Evolutionary conservation across 331 rosid species (phyloP).

Genomic region (Acacia pycnantha): DNA sequence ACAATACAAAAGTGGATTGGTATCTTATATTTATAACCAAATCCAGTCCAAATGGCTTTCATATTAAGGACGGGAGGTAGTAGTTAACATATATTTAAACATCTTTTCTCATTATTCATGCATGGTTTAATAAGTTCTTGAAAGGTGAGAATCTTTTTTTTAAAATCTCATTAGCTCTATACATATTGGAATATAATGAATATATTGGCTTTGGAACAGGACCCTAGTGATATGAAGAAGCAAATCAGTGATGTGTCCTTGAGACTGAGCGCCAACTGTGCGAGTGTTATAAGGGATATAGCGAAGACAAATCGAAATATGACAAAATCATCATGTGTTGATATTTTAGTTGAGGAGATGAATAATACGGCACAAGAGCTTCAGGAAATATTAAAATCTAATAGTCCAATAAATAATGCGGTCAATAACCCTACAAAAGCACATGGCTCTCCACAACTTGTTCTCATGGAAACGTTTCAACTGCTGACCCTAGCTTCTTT

Average conservation of each 20-base stretch:
- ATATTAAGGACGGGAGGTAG: too few relatives aligned
- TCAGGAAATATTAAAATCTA: constrained; percentile 43
- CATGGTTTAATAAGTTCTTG: background rate
- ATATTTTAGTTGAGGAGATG: constrained; percentile 48
- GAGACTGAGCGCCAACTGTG: constrained; percentile 46
- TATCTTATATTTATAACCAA: too few relatives aligned
- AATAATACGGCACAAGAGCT: constrained; percentile 54
- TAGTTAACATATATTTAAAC: too few relatives aligned
- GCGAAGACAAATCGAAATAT: constrained; percentile 46
- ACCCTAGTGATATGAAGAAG: constrained; percentile 45
- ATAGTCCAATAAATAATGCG: constrained; percentile 15
- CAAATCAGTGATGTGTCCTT: constrained; percentile 37
- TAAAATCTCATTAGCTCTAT: background rate
- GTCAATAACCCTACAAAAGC: background rate
- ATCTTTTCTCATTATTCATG: too few relatives aligned
- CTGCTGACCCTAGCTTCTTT: constrained; percentile 62
- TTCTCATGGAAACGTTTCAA: constrained; percentile 57
- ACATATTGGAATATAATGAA: background rate
- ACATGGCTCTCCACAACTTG: background rate
- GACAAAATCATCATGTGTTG: constrained; percentile 60
- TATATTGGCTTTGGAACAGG: constrained; percentile 36
- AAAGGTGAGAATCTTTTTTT: background rate
- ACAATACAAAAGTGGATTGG: too few relatives aligned
- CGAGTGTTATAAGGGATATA: constrained; percentile 55
- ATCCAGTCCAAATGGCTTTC: too few relatives aligned